phyloP scores from a whole-genome alignment of 2,329 filamentous ascomycete species.

The Diaporthe aspalathi region DNA sequence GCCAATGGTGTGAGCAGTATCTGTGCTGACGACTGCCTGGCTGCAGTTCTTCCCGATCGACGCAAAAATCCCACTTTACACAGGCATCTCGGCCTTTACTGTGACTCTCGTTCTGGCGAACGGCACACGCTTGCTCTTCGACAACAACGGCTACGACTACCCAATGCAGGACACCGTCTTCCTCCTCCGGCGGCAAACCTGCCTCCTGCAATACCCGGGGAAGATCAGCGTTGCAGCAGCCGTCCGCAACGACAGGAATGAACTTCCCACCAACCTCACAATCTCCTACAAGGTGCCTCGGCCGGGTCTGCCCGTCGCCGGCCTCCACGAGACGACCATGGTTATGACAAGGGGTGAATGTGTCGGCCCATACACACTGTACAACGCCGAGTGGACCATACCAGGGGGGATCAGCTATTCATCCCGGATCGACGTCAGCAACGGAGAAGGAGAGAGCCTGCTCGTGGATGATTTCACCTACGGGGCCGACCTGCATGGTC shows the following conservation, averaged over 20 bases:
- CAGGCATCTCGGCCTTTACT: constrained; percentile 69
- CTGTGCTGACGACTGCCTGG: background rate
- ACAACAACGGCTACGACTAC: constrained; percentile 67
- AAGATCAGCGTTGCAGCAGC: constrained; percentile 54
- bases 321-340: constrained; percentile 36
- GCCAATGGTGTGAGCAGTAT: background rate
- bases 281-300: constrained; percentile 33
- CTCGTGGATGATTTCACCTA: constrained; percentile 30
- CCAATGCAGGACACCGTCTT: constrained; percentile 64
- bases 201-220: constrained; percentile 54
- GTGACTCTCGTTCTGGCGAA: background rate
- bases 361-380: constrained; percentile 33
- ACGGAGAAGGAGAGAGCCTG: constrained; percentile 19
- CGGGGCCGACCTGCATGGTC: constrained; percentile 30
- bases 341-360: constrained; percentile 30
- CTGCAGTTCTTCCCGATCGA: constrained; percentile 55
- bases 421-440: constrained; percentile 33
- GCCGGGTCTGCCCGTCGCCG: constrained; percentile 31
- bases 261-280: constrained; percentile 24
- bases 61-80: constrained; percentile 62
- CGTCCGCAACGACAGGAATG: constrained; percentile 20
- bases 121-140: constrained; percentile 49
- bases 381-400: constrained; percentile 33
- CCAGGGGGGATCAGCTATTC: constrained; percentile 34
- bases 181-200: constrained; percentile 65